Conservation (phyloP, 164 flowering plant species). For the Berberis thunbergii region DNA sequence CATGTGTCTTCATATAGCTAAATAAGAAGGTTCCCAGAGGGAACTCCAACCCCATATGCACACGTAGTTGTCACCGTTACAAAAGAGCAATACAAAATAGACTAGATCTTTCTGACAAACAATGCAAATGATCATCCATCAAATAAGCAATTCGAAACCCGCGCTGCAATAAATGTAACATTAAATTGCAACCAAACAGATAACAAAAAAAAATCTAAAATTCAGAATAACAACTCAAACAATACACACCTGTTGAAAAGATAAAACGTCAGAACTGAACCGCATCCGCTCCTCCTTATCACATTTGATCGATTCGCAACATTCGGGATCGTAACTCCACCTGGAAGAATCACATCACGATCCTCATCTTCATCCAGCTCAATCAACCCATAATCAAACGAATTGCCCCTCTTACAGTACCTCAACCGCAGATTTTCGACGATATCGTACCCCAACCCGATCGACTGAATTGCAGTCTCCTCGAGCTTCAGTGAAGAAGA, state of each 20-base stretch:
- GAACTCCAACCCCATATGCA: too few species aligned
- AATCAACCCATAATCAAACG: conserved; percentile 44
- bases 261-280: conserved; percentile 76
- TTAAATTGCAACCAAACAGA: too few species aligned
- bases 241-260: conserved; percentile 75
- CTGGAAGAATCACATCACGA: conserved; percentile 63
- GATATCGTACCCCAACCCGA: conserved; percentile 80
- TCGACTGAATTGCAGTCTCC: conserved; percentile 60
- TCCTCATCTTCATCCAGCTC: conserved; percentile 51
- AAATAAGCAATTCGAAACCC: too few species aligned
- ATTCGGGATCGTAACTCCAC: conserved; percentile 51
- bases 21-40: too few species aligned
- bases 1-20: too few species aligned
- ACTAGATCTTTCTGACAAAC: too few species aligned
- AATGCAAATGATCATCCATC: too few species aligned
- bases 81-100: too few species aligned
- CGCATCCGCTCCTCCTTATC: conserved; percentile 93
- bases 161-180: too few species aligned
- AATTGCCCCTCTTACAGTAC: conserved; percentile 52
- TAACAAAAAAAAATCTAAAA: not conserved
- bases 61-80: too few species aligned
- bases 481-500: conserved; percentile 56
- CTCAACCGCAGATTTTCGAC: conserved; percentile 65
- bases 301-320: conserved; percentile 74
- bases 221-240: not conserved